Base-by-base conservation (phyloP, 257 asterid genomes). In the Solanum appendiculatum region DNA sequence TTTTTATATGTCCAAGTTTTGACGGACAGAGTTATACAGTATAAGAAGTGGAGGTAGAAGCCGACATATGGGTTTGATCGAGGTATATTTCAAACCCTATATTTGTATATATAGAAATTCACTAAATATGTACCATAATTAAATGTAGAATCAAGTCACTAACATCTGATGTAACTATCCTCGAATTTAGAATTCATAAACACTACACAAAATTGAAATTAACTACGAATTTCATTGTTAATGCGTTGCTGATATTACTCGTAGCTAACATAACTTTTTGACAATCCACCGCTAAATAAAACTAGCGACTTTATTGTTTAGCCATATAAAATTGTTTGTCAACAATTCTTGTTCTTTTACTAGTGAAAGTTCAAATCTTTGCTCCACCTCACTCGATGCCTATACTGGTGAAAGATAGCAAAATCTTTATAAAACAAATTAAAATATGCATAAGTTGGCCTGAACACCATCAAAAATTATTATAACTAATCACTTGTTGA, bases 21-120 rank as follows among this genome's bases (percentile, higher is more conserved):
- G 15, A 9, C 1, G 0, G 0, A 70, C 0, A 18, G 4, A 70
- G 0, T 9, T 70, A 70, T 11, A 9, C 4, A 6, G 0, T 18
- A 70, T 1, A 70, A 70, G 2, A 70, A 4, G 9, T 2, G 4
- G 0, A 70, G 25, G 3, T 70, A 70, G 8, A 70, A 70, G 14
- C 1, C 5, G 4, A 14, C 3, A 18, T 16, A 70, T 6, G 11
- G 0, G 12, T 20, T 18, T 1, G 1, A 3, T 9, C 16, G 15
- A 34, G n/a, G 3, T 69, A 31, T 31, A 69, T 31, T 31, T 31
- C 11, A 31, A 69, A 2, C 6, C 9, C 6, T 69, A 9, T 31
- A 69, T 68, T 68, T 68, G n/a, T 29, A 15, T 29, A 44, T 13
- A 13, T 9, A 23, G 5, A 46, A 60, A 13, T 27, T 64, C 36